Evolutionary conservation across 257 asterid species (phyloP).

Genomic region (Solanum infundibuliforme): DNA sequence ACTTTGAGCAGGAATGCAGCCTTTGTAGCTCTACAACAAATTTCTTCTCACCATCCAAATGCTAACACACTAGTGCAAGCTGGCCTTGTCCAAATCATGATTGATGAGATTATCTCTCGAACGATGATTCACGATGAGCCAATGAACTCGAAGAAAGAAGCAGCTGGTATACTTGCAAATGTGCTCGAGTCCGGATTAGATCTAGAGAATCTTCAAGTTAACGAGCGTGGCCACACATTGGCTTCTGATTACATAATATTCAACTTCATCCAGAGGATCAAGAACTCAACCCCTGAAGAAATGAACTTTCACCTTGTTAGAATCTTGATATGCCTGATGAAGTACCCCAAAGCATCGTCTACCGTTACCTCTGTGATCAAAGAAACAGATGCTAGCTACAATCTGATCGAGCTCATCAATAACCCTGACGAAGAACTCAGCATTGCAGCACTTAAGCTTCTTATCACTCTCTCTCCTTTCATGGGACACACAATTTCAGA

Average conservation of each 20-base stretch:
- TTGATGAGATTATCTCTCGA: conserved; percentile 53
- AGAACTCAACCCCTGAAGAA: conserved; percentile 43
- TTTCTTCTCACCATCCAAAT: conserved; percentile 41
- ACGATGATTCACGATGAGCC: conserved; percentile 28
- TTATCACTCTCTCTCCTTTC: conserved; percentile 36
- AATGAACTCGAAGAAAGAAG: conserved; percentile 41
- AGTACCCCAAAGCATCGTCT: conserved; percentile 36
- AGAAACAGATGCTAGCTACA: conserved; percentile 61
- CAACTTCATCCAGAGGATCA: conserved; percentile 39
- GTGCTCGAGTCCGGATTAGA: conserved; percentile 55
- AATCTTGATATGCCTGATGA: conserved; percentile 46
- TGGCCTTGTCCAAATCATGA: conserved; percentile 48
- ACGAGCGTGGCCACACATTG: conserved; percentile 48
- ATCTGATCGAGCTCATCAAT: conserved; percentile 55
- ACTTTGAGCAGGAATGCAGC: conserved; percentile 47
- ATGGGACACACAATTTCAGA: conserved; percentile 77
- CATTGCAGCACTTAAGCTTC: conserved; percentile 43
- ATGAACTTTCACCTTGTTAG: conserved; percentile 50
- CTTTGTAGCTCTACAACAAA: conserved; percentile 54
- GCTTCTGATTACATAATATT: conserved; percentile 58
- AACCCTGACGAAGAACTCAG: conserved; percentile 50
- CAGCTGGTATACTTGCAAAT: conserved; percentile 60
- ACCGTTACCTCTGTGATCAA: conserved; percentile 58
- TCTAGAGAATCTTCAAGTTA: conserved; percentile 37
- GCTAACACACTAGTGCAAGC: conserved; percentile 42